Base-by-base conservation (phyloP, 345 rosid species). In the Lepidium africanum region DNA sequence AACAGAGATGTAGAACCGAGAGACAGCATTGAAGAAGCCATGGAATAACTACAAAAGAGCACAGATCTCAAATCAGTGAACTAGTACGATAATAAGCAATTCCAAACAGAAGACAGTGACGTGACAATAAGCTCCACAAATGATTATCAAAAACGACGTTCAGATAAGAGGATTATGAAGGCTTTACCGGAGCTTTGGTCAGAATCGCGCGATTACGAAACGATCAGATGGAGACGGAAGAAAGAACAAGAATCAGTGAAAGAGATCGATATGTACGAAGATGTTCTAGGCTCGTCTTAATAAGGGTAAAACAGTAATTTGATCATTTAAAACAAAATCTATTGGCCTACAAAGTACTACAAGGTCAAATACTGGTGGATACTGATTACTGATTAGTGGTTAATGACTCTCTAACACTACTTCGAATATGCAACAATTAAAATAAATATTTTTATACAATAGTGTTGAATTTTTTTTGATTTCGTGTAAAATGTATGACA, bases 11-110 rank as follows among this genome's bases (percentile, higher is more conserved):
- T 72, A 0, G 84, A 80, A 72, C 85, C 86, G 11, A 84, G 74
- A 77, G 92, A 81, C 35, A 85, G 63, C 83, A 85, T 77, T 47
- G 87, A 61, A 0, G 92, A 86, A 76, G 96, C 94, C 98, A 76
- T 76, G 47, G 53, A 70, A 35, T 13, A 10, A 16, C 12, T 27
- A 32, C 5, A 8, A 52, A 53, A 61, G 35, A 68, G 54, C 53
- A 68, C 63, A 62, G 73, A 74, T 74, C 63, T 62, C 69, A 16
- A 37, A 51, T 66, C 72, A 59, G 49, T 51, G 67, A 59, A 32
- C 19, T 37, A 43, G 51, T 67, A 45, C 27, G 14, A 53, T 14
- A 64, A 43, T 49, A 57, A 65, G 42, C 53, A n/a, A 46, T 46
- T 72, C 32, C 19, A 17, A 38, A 54, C 7, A 19, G 39, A 2